phyloP scores from a whole-genome alignment of 495 filamentous ascomycete species.

The Annulohypoxylon stygium region DNA sequence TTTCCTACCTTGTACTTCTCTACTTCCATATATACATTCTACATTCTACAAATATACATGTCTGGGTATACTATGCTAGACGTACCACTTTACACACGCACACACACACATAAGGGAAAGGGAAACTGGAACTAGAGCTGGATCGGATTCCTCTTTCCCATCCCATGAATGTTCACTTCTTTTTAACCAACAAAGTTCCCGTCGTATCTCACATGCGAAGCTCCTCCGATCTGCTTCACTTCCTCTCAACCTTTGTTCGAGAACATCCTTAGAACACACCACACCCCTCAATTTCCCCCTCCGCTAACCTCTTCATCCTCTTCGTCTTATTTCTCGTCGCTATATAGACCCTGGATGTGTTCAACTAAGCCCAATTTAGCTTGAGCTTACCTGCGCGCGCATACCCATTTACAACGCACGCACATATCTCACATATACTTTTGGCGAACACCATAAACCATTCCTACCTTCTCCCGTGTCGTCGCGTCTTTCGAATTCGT shows the following conservation, averaged over 20 bases:
- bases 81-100: slow-evolving; percentile 14
- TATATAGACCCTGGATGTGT: slow-evolving; percentile 8
- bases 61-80: background rate
- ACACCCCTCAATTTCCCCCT: background rate
- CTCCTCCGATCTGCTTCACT: slow-evolving; percentile 34
- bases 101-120: slow-evolving; percentile 32
- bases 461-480: slow-evolving; percentile 26
- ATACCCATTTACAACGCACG: slow-evolving; percentile 6
- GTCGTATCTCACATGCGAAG: slow-evolving; percentile 40
- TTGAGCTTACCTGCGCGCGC: slow-evolving; percentile 21
- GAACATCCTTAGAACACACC: slow-evolving; percentile 5
- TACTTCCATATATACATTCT: background rate
- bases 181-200: slow-evolving; percentile 50
- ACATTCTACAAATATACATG: slow-evolving; percentile 5
- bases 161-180: slow-evolving; percentile 38
- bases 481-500: slow-evolving; percentile 22
- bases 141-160: slow-evolving; percentile 55
- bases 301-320: slow-evolving; percentile 3
- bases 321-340: slow-evolving; percentile 11
- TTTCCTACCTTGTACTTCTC: background rate
- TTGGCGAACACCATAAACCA: slow-evolving; percentile 23
- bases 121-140: slow-evolving; percentile 42
- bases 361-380: slow-evolving; percentile 17
- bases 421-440: slow-evolving; percentile 3
- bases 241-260: slow-evolving; percentile 32